Percentiles rank a stretch among this genome's conserved stretches.
Evolutionary conservation across 1,284 basidiomycete genomes (phyloP).

Genomic region (Peniophora sp.): DNA sequence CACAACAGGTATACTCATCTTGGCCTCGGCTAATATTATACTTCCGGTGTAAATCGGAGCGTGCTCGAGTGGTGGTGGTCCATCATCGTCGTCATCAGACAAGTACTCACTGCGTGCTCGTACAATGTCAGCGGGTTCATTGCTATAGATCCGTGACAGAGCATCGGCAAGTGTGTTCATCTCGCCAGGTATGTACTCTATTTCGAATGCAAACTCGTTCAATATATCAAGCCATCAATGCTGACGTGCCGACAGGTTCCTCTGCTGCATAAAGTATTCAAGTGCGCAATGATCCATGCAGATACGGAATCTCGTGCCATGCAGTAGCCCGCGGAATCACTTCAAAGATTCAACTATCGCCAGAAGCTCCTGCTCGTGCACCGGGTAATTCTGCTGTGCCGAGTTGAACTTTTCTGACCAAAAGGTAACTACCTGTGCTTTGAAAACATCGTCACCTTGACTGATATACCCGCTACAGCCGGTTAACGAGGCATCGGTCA

Average conservation of each 20-base stretch:
- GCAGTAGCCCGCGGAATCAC: conserved; percentile 10
- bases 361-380: conserved; percentile 16
- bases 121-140: no score
- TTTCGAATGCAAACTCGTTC: conserved; percentile 15
- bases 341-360: conserved; percentile 14
- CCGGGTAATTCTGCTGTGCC: conserved; percentile 20
- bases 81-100: no score
- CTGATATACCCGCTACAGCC: conserved; percentile 13
- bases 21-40: conserved; percentile 11
- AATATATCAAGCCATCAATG: conserved; percentile 16
- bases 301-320: conserved; percentile 15
- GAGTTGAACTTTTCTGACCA: conserved; percentile 22
- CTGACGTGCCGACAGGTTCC: conserved; percentile 16
- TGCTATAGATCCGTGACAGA: no score
- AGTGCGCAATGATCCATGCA: conserved; percentile 21
- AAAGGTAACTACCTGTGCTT: conserved; percentile 15
- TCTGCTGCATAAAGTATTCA: conserved; percentile 15
- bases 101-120: no score
- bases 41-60: conserved; percentile 14
- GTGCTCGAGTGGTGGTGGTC: no score
- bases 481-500: conserved; percentile 13
- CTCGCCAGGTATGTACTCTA: conserved; percentile 13
- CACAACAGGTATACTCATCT: no score
- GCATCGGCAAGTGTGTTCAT: conserved; percentile 19
- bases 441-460: conserved; percentile 13